phyloP scores from a whole-genome alignment of 1,284 basidiomycete species.

The Rhodotorula sp. region DNA sequence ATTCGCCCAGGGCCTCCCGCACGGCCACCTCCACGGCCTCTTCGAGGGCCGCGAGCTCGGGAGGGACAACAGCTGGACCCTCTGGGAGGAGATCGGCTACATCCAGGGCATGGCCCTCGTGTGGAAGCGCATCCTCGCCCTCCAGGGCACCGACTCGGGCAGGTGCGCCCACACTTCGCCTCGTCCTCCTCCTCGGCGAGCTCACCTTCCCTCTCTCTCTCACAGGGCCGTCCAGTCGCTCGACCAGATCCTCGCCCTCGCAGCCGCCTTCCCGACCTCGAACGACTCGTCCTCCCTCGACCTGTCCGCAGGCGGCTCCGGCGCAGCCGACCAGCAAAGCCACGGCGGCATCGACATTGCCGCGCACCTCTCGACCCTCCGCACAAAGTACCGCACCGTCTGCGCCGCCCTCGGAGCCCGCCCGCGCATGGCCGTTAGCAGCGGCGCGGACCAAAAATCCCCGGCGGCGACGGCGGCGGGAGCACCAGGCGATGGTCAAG shows the following conservation, averaged over 20 bases:
- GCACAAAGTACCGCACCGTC: slow-evolving; percentile 81
- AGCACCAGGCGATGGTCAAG: too few species aligned
- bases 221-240: slow-evolving; percentile 64
- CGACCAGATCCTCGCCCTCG: slow-evolving; percentile 67
- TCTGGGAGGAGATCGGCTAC: slow-evolving; percentile 95
- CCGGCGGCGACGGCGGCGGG: too few species aligned
- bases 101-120: slow-evolving; percentile 79
- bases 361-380: slow-evolving; percentile 75
- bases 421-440: slow-evolving; percentile 55
- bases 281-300: slow-evolving; percentile 60
- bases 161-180: slow-evolving; percentile 33
- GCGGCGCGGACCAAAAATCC: too few species aligned
- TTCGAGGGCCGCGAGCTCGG: slow-evolving; percentile 92
- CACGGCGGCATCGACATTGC: slow-evolving; percentile 66
- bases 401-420: slow-evolving; percentile 79
- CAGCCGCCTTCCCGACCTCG: slow-evolving; percentile 70
- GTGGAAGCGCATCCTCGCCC: slow-evolving; percentile 59
- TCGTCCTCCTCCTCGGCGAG: neutral
- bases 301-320: slow-evolving; percentile 1
- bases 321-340: slow-evolving; percentile 46
- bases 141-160: slow-evolving; percentile 45
- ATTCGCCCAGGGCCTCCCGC: slow-evolving; percentile 65
- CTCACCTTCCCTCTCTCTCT: slow-evolving; percentile 2
- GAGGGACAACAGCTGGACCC: slow-evolving; percentile 85
- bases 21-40: slow-evolving; percentile 83